Base-by-base conservation (phyloP, 2,329 filamentous ascomycete genomes). In the Fusarium sp. region DNA sequence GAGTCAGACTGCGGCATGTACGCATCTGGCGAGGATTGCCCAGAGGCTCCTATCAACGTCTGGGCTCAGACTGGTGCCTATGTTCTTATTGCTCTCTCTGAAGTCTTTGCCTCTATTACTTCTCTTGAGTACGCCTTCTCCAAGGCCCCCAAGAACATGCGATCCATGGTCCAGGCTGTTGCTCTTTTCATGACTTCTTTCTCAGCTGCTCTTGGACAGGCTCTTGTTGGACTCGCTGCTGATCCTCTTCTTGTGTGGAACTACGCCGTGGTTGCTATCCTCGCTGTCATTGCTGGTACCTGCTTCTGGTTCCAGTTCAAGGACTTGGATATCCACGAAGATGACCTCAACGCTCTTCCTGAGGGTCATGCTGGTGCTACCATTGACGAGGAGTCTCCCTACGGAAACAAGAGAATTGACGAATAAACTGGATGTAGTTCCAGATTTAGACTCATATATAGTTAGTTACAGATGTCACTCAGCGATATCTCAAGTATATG, bases 111-210 rank as follows among this genome's bases (percentile, higher is more conserved):
- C 1, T 83, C 81, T 57, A 85, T 85, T 67, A 86, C 83, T 2
- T 87, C 85, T 14, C 84, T 92, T 17, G 91, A 94, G 78, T 93
- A 92, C 69, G 91, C 91, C 22, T 93, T 89, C 79, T 90, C 90
- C 73, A 93, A 93, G 77, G 90, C 90, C 0, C 92, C 91, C 10
- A 85, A 84, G 74, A 93, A 92, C 79, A 94, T 94, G 91, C 85
- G 90, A 7, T 90, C 88, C 26, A 84, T 93, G 56, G 89, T 94
- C n/a, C 84, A 85, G 70, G 86, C 87, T 11, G 83, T 93, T 54
- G 87, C 87, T 48, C 85, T 92, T 51, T 90, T 93, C 80, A 90
- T 87, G 80, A 88, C 85, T 37, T 89, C 90, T 47, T 86, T 93
- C 73, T 87, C 88, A 8, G 83, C 88, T 40, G 90, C 90, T 39